Base-by-base conservation (phyloP, 73 alveolate species). In the Diophrys appendiculata region DNA sequence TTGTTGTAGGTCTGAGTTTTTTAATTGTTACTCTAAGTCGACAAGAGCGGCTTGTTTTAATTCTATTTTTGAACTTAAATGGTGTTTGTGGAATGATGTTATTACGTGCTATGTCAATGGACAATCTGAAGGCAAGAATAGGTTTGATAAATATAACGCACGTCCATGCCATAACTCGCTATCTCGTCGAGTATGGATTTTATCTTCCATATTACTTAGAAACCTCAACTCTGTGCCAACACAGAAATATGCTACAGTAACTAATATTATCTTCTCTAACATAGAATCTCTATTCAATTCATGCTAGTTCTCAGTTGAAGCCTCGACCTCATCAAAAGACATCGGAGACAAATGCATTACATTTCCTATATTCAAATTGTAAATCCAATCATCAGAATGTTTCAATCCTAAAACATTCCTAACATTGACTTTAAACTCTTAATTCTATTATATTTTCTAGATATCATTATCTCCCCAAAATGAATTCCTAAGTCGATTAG, bases 191-290 rank as follows among this genome's bases (percentile, higher is more conserved):
- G 77, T 31, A 54, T 27, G 65, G 53, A 52, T 76, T 22, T 2
- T 24, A 3, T 70, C 77, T 1, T 1, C 32, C 27, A 2, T 53
- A 8, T 43, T 69, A 71, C 86, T 80, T 72, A 95, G 69, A 74
- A 95, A 90, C 77, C 99, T 86, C 34, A 95, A 73, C 85, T 95
- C 99, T 25, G 98, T 95, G 14, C 96, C 99, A 23, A 95, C 93
- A 74, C 99, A 92, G 80, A 95, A 95, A 78, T 95, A 90, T 29
- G 96, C 81, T 0, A 95, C 97, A 18, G 94, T 84, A 67, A 92
- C 84, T 84, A 95, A 82, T 5, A 95, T 91, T 56, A 95, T 92
- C 73, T 95, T 95, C 76, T 95, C 99, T 33, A 95, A 85, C 86
- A 95, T 92, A 14, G 97, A 95, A 88, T 95, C 99, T 77, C 98